A percentile compares a stretch with the other conserved stretches of the same genome.
phyloP scores from a whole-genome alignment of 192 early-diverging fungal genomes.

The Obelidium mucronatum region DNA sequence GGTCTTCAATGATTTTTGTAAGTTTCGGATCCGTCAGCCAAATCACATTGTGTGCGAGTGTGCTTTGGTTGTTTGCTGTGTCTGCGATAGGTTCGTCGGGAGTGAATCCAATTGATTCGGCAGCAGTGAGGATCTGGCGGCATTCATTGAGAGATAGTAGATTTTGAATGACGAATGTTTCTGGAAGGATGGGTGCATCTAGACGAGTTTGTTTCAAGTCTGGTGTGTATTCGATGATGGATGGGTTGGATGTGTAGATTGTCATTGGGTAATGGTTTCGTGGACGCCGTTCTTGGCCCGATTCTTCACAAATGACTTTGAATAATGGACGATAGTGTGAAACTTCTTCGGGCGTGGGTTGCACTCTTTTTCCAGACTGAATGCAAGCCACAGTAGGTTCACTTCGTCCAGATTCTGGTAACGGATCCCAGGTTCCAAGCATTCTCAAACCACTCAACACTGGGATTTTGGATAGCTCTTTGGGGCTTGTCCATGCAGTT shows the following conservation, averaged over 20 bases:
- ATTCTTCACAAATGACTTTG: conserved; percentile 59
- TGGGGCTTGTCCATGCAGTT: conserved; percentile 26
- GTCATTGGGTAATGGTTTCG: conserved; percentile 67
- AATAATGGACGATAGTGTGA: conserved; percentile 35
- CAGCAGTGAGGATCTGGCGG: conserved; percentile 60
- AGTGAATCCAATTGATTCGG: conserved; percentile 67
- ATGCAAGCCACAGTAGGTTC: conserved; percentile 44
- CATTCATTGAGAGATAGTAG: conserved; percentile 64
- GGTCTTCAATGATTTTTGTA: conserved; percentile 55
- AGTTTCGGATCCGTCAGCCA: conserved; percentile 71
- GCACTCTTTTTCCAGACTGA: conserved; percentile 18
- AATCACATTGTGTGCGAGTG: conserved; percentile 72
- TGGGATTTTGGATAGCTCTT: conserved; percentile 33
- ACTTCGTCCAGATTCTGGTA: conserved; percentile 36
- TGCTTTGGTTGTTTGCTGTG: conserved; percentile 57
- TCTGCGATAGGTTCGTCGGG: conserved; percentile 66
- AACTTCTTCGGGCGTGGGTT: background rate
- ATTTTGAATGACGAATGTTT: conserved; percentile 62
- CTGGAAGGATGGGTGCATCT: conserved; percentile 62
- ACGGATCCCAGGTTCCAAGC: conserved; percentile 53
- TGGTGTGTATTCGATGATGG: conserved; percentile 52
- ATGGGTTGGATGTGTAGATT: conserved; percentile 63
- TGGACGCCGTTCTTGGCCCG: conserved; percentile 64
- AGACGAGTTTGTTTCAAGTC: conserved; percentile 45
- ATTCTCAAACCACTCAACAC: conserved; percentile 11